phyloP scores from a whole-genome alignment of 805 yeast genomes.

The Candida patagonica region DNA sequence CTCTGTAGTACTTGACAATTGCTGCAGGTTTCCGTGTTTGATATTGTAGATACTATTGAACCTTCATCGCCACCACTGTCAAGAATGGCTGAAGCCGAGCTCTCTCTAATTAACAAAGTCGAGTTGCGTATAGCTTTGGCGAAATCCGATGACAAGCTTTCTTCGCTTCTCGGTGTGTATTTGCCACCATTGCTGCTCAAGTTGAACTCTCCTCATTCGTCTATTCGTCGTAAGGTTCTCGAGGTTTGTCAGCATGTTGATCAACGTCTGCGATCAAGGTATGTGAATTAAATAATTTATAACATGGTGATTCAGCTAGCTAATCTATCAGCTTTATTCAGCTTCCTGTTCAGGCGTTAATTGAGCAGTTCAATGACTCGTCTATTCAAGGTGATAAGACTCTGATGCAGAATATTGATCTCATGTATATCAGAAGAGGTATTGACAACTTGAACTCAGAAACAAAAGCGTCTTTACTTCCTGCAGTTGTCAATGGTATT shows the following conservation, averaged over 20 bases:
- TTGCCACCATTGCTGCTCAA: slow-evolving; percentile 73
- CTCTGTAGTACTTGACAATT: too few species aligned
- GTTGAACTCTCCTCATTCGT: slow-evolving; percentile 56
- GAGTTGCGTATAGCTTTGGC: slow-evolving; percentile 78
- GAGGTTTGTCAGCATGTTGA: slow-evolving; percentile 58
- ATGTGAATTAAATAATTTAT: too few species aligned
- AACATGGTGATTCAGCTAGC: too few species aligned
- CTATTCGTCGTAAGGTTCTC: slow-evolving; percentile 60
- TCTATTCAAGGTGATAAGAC: slow-evolving; percentile 23
- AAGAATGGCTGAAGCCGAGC: slow-evolving; percentile 19
- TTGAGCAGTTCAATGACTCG: slow-evolving; percentile 56
- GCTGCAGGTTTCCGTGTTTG: too few species aligned
- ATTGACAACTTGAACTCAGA: slow-evolving; percentile 44
- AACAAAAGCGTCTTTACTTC: slow-evolving; percentile 32
- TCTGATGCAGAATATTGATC: slow-evolving; percentile 18
- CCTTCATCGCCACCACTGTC: too few species aligned
- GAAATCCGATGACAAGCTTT: slow-evolving; percentile 53
- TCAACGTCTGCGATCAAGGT: slow-evolving; percentile 47
- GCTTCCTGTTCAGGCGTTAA: slow-evolving; percentile 54
- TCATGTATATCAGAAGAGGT: slow-evolving; percentile 61
- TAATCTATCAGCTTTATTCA: slow-evolving; percentile 28
- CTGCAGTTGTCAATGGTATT: slow-evolving; percentile 40
- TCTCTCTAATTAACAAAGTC: slow-evolving; percentile 43
- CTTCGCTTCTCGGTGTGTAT: slow-evolving; percentile 49
- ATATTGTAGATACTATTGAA: too few species aligned